phyloP scores from a whole-genome alignment of 2,329 filamentous ascomycete genomes.

The Trichoderma aggressivum region DNA sequence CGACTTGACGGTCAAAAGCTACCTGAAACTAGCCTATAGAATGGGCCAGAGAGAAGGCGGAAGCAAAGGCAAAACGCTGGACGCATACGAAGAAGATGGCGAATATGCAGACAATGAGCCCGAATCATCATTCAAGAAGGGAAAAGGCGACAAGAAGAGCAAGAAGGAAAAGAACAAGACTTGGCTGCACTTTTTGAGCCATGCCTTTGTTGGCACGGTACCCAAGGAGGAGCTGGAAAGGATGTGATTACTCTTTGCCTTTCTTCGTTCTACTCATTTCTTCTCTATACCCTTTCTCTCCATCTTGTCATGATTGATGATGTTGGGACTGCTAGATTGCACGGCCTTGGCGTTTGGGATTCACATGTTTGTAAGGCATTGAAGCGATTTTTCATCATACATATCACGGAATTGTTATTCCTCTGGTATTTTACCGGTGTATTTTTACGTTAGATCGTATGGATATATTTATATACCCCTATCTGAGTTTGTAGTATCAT shows the following conservation, averaged over 20 bases:
- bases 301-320: neutral
- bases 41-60: slow-evolving; percentile 53
- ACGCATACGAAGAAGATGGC: slow-evolving; percentile 26
- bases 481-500: neutral
- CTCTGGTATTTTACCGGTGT: neutral
- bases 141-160: slow-evolving; percentile 40
- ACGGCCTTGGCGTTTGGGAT: neutral
- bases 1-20: slow-evolving; percentile 81
- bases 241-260: slow-evolving; percentile 28
- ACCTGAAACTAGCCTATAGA: slow-evolving; percentile 72
- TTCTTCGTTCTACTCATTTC: neutral
- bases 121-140: slow-evolving; percentile 43
- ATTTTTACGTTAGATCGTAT: neutral
- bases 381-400: neutral
- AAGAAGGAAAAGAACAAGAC: slow-evolving; percentile 59
- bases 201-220: slow-evolving; percentile 76
- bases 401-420: neutral
- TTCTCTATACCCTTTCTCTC: neutral
- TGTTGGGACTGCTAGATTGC: neutral
- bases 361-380: neutral
- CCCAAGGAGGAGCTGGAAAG: slow-evolving; percentile 61
- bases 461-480: slow-evolving; percentile 9
- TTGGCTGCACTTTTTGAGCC: slow-evolving; percentile 73
- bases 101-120: slow-evolving; percentile 28
- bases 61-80: slow-evolving; percentile 20